Base-by-base conservation (phyloP, 805 yeast species). In the Naumovozyma dairenensis region DNA sequence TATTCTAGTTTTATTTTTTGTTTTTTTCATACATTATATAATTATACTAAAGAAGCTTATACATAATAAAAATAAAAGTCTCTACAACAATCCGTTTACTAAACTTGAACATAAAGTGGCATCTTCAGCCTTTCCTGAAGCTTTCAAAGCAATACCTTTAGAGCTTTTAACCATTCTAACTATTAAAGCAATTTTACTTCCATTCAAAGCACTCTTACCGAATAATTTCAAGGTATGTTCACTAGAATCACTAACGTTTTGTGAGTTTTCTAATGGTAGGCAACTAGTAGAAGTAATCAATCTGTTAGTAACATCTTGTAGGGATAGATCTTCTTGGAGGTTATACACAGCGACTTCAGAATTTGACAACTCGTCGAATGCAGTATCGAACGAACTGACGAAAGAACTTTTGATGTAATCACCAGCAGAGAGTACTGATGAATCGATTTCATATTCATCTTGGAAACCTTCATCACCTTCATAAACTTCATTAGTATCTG, bases 391-490 rank as follows among this genome's bases (percentile, higher is more conserved):
- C 60, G 77, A 74, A 28, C 92, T 84, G 42, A 79, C 72, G 55
- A 74, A 84, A 16, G 85, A 67, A 33, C 95, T 94, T 35, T 65
- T 60, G 37, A 85, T 67, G 60, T 77, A 89, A 56, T 86, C 96
- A 24, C 95, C 95, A 7, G 92, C 59, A 39, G 39, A 53, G 36
- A 89, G 55, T 37, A 72, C 75, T 49, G 86, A 66, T 37, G 79
- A 80, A 59, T 85, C 96, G 44, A 92, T 73, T 55, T 80, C 92
- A 60, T 89, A 92, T 60, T 87, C 95, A 59, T 92, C 97, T 44
- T 80, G 81, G 69, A 79, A 83, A 13, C 96, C 96, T 44, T 80
- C 93, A 29, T 76, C 83, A 31, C 71, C 75, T 29, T 72, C 79
- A 38, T 70, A 71, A 32, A 80, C 71, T 41, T 70, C 73, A 15